A percentile compares a stretch with the other conserved stretches of the same genome.
These are phyloP conservation scores for Pythium biforme DNA, from an alignment of 352 stramenopile genomes.

Conservation along the genomic window DNA sequence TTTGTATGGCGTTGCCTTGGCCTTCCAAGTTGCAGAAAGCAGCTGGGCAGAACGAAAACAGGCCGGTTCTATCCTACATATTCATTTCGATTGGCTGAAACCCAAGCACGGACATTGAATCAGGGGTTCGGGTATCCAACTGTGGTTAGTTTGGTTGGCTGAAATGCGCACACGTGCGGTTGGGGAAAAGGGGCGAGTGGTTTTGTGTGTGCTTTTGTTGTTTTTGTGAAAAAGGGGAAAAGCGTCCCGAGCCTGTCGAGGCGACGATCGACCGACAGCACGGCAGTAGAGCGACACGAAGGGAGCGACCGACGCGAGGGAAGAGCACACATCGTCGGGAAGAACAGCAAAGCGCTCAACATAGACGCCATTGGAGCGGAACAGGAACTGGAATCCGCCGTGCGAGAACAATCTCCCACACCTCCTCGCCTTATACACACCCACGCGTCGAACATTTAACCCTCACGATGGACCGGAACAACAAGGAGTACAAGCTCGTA, in stretches of 20 bases:
- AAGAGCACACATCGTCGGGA: conserved; percentile 25
- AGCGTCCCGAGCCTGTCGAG: conserved; percentile 1
- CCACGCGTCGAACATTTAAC: conserved; percentile 28
- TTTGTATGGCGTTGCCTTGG: conserved; percentile 1
- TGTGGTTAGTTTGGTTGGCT: conserved; percentile 7
- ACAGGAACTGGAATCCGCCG: conserved; percentile 5
- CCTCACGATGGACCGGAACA: conserved; percentile 34
- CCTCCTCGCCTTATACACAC: background rate
- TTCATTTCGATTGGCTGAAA: conserved; percentile 19
- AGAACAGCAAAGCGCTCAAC: conserved; percentile 10
- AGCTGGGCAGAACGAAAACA: conserved; percentile 18
- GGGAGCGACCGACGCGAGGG: conserved; percentile 4
- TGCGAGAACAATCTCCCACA: conserved; percentile 1
- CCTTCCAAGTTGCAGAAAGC: background rate
- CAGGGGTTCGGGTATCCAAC: conserved; percentile 13
- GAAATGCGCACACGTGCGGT: conserved; percentile 22
- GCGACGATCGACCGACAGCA: conserved; percentile 22
- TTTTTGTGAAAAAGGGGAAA: conserved; percentile 19
- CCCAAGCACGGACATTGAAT: background rate
- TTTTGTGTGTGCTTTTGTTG: conserved; percentile 7
- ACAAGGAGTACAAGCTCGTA: conserved; percentile 86
- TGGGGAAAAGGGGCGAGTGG: conserved; percentile 18
- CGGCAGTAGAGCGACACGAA: conserved; percentile 13
- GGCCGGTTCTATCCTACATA: background rate
- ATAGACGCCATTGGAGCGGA: conserved; percentile 6